phyloP scores from a whole-genome alignment of 2,329 filamentous ascomycete species.

The Purpureocillium lavendulum region DNA sequence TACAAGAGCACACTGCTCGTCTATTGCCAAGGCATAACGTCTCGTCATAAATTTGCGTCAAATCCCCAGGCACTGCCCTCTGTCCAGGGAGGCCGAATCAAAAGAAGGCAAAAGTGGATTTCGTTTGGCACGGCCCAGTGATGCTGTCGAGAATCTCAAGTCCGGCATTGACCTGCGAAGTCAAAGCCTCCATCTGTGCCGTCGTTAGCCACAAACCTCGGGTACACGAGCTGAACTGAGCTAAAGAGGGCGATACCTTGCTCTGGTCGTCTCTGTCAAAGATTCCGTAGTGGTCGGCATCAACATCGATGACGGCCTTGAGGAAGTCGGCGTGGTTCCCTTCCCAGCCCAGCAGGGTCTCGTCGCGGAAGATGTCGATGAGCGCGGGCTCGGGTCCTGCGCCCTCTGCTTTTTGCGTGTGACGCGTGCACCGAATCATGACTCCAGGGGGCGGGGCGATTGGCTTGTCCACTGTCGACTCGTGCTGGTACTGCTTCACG shows the following conservation, averaged over 20 bases:
- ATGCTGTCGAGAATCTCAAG: slow-evolving; percentile 6
- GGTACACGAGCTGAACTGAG: too few species aligned
- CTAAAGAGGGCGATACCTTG: slow-evolving; percentile 1
- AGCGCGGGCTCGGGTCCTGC: slow-evolving; percentile 6
- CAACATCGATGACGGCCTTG: slow-evolving; percentile 17
- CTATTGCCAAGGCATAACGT: too few species aligned
- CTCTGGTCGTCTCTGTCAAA: slow-evolving; percentile 12
- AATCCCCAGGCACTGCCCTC: too few species aligned
- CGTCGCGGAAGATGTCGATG: slow-evolving; percentile 16
- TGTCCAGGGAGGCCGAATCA: neutral
- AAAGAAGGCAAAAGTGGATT: neutral
- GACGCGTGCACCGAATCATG: slow-evolving; percentile 12
- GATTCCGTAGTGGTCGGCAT: slow-evolving; percentile 17
- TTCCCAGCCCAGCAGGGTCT: slow-evolving; percentile 19
- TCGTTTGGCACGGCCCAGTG: neutral
- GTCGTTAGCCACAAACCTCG: too few species aligned
- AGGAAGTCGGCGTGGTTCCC: slow-evolving; percentile 17
- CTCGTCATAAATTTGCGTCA: too few species aligned
- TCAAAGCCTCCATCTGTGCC: slow-evolving; percentile 7
- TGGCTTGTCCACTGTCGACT: slow-evolving; percentile 1
- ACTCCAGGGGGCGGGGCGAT: slow-evolving; percentile 14
- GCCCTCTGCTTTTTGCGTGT: slow-evolving; percentile 4
- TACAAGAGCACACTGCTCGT: too few species aligned
- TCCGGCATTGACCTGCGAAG: slow-evolving; percentile 5
- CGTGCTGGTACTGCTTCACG: slow-evolving; percentile 3